A percentile compares a stretch with the other conserved stretches of the same genome.
phyloP scores from a whole-genome alignment of 2,329 filamentous ascomycete genomes.

The Cercospora sp. region DNA sequence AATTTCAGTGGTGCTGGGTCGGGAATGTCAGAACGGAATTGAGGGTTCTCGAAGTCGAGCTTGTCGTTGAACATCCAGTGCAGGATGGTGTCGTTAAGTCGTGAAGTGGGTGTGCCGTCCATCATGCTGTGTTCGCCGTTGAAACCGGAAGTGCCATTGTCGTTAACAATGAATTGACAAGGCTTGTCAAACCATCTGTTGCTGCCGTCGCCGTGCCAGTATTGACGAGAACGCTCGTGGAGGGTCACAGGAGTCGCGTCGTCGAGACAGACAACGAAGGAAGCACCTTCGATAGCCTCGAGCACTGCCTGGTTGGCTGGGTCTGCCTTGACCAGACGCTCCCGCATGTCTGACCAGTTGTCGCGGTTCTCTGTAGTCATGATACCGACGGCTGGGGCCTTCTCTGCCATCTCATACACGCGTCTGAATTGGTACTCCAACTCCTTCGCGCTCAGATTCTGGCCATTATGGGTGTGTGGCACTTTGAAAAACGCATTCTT shows the following conservation, averaged over 20 bases:
- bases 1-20: conserved; percentile 79
- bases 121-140: conserved; percentile 99
- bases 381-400: conserved; percentile 72
- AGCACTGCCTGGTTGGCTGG: conserved; percentile 76
- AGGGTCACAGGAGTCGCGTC: conserved; percentile 88
- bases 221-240: conserved; percentile 91
- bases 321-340: conserved; percentile 72
- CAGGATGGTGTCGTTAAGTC: conserved; percentile 93
- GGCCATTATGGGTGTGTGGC: conserved; percentile 73
- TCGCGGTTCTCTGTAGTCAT: conserved; percentile 93
- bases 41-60: conserved; percentile 79
- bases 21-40: conserved; percentile 76
- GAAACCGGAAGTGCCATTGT: conserved; percentile 96
- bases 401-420: conserved; percentile 76
- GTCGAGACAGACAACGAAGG: conserved; percentile 91
- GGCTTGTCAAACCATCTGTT: conserved; percentile 99
- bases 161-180: conserved; percentile 94
- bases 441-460: conserved; percentile 84
- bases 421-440: conserved; percentile 85
- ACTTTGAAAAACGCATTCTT: conserved; percentile 99
- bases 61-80: conserved; percentile 91
- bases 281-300: conserved; percentile 79
- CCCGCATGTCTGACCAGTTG: conserved; percentile 79
- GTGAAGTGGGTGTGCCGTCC: conserved; percentile 97
- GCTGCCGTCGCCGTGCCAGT: conserved; percentile 95